Evolutionary conservation across 1,284 basidiomycete species (phyloP), one percentile per base, ranked within the genome.

Genomic region (Trametes sp.): DNA sequence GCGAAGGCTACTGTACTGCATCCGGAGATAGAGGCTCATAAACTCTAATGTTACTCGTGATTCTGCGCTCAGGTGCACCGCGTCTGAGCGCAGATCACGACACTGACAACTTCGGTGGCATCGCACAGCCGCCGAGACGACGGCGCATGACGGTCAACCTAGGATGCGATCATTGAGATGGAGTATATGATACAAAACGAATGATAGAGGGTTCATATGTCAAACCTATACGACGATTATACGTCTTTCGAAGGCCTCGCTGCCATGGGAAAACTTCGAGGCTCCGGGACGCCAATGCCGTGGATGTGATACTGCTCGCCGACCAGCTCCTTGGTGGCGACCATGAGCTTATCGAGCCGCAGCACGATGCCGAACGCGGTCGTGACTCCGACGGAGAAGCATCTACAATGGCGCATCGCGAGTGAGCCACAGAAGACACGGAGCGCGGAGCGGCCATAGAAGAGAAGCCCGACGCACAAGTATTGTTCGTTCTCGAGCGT

Each of bases 231-330:
- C 14, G 14, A 4, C 29, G 38, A 26, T 51, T 63, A 67, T 14
- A 36, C 66, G 38, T 67, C 66, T 46, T 67, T 67, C 23, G 63
- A 59, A 1, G 66, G 63, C 13, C 63, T 55, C 52, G 19, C 53
- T 28, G 13, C 55, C 51, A 21, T 29, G 31, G 28, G 35, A 2
- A 42, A 21, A 33, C 53, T 62, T 55, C 53, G 60, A 26, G 52
- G 58, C 41, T 67, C 66, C 16, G 69, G 64, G 26, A 80, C 70
- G 26, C 84, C 87, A n/a, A 90, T 76, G 0, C 90, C 90, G 59
- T 88, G 83, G 19, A 92, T 90, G 70, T 92, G 88, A 69, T 90
- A 93, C 67, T 90, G 89, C 72, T 94, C 91, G 0, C 92, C 92
- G 0, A 94, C 92, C 53, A 94, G 78, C 72, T 92, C 89, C 72